A percentile compares a stretch with the other conserved stretches of the same genome.
These are phyloP conservation scores for Podila epicladia DNA, from an alignment of 192 early-diverging fungal species.

Conservation along the genomic window DNA sequence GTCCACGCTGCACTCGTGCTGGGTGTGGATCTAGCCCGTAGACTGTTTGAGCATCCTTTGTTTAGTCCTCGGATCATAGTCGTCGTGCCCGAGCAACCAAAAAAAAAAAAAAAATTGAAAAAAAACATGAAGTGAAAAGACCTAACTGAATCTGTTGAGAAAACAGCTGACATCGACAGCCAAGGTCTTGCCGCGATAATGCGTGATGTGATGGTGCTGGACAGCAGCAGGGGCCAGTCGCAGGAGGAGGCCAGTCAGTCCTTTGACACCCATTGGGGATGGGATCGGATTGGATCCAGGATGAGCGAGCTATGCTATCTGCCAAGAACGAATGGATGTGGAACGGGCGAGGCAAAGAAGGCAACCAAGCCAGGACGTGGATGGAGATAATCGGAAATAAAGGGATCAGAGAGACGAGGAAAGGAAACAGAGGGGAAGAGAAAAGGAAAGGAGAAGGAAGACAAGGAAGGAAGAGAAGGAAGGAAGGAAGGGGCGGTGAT, in stretches of 20 bases:
- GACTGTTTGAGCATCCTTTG: conserved; percentile 9
- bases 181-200: conserved; percentile 54
- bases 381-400: neutral
- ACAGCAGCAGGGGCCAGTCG: conserved; percentile 61
- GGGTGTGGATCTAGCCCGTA: conserved; percentile 52
- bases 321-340: too few species aligned
- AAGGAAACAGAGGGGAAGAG: too few species aligned
- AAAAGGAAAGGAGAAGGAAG: neutral
- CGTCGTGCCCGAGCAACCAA: neutral
- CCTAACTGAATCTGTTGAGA: conserved; percentile 63
- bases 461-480: too few species aligned
- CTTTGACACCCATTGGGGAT: conserved; percentile 64
- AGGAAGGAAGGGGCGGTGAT: too few species aligned
- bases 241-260: conserved; percentile 61
- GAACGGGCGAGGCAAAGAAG: neutral
- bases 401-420: neutral
- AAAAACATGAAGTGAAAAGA: too few species aligned
- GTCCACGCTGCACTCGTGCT: conserved; percentile 65
- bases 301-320: too few species aligned
- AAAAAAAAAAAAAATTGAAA: neutral
- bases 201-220: conserved; percentile 33
- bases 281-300: neutral
- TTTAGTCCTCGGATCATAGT: too few species aligned
- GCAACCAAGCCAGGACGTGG: neutral
- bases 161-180: conserved; percentile 67